A percentile compares a stretch with the other conserved stretches of the same genome.
Evolutionary conservation across 2,329 filamentous ascomycete species (phyloP).

Genomic region (Monosporascus ibericus): DNA sequence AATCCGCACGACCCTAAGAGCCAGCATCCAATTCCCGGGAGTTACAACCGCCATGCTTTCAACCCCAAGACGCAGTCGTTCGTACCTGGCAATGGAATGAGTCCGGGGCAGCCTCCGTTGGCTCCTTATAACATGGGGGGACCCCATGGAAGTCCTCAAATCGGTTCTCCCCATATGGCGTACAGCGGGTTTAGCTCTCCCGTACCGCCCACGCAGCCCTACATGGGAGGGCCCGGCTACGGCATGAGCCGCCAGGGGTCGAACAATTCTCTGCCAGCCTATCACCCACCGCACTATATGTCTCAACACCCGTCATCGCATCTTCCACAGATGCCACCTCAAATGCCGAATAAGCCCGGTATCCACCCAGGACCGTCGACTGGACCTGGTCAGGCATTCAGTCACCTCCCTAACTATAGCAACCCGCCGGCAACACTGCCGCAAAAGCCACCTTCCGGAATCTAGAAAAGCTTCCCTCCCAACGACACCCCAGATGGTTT

Average conservation of each 20-base stretch:
- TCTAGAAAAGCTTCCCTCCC: slow-evolving; percentile 29
- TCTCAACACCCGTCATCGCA: slow-evolving; percentile 34
- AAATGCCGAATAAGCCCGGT: slow-evolving; percentile 39
- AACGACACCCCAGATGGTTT: neutral
- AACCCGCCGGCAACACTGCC: slow-evolving; percentile 51
- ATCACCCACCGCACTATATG: slow-evolving; percentile 35
- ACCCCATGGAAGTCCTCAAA: slow-evolving; percentile 47
- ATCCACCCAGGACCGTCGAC: slow-evolving; percentile 33
- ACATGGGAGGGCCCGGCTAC: slow-evolving; percentile 38
- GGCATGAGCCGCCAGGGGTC: slow-evolving; percentile 52
- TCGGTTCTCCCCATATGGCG: slow-evolving; percentile 44
- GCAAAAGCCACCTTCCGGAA: slow-evolving; percentile 50
- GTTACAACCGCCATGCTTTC: slow-evolving; percentile 78
- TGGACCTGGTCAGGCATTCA: slow-evolving; percentile 36
- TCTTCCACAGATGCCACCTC: slow-evolving; percentile 35
- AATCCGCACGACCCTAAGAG: slow-evolving; percentile 66
- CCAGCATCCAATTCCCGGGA: slow-evolving; percentile 79
- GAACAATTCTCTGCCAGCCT: slow-evolving; percentile 46
- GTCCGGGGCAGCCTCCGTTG: slow-evolving; percentile 41
- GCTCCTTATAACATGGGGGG: slow-evolving; percentile 42
- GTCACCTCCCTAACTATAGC: slow-evolving; percentile 51
- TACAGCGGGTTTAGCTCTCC: slow-evolving; percentile 44
- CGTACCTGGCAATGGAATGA: slow-evolving; percentile 58
- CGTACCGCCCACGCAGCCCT: slow-evolving; percentile 36
- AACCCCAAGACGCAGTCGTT: slow-evolving; percentile 94